Evolutionary conservation across 805 yeast genomes (phyloP).

Genomic region (Saccharomycopsis sp.): DNA sequence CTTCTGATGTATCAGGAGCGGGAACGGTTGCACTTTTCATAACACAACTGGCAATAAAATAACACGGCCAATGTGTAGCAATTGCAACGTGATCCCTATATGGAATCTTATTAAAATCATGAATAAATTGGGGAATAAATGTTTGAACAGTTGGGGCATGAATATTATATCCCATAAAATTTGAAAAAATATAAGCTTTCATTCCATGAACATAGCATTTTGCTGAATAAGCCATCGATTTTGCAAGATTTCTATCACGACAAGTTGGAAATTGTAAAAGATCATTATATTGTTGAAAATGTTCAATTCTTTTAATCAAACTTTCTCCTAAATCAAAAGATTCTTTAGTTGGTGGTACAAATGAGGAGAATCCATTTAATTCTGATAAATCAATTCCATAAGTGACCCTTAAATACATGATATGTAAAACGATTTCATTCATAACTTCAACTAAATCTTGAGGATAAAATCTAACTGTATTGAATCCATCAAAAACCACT

Average conservation of each 20-base stretch:
- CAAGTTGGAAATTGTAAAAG: neutral
- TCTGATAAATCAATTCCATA: slow-evolving; percentile 7
- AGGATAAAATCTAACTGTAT: slow-evolving; percentile 9
- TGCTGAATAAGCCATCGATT: slow-evolving; percentile 8
- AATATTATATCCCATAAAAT: slow-evolving; percentile 9
- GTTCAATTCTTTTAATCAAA: neutral
- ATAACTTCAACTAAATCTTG: slow-evolving; percentile 8
- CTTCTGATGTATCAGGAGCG: neutral
- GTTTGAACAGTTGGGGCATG: slow-evolving; percentile 4
- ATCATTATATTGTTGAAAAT: too few relatives aligned
- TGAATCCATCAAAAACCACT: slow-evolving; percentile 8
- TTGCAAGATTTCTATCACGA: slow-evolving; percentile 4
- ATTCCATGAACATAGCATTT: slow-evolving; percentile 9
- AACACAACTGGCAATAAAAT: slow-evolving; percentile 10
- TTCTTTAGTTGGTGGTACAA: slow-evolving; percentile 5
- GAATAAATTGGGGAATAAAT: slow-evolving; percentile 2
- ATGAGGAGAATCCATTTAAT: slow-evolving; percentile 4
- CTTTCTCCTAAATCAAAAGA: slow-evolving; percentile 1
- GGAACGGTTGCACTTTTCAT: neutral
- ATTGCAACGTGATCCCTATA: slow-evolving; percentile 4
- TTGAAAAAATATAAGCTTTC: slow-evolving; percentile 1
- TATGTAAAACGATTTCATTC: slow-evolving; percentile 11
- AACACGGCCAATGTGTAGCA: slow-evolving; percentile 14
- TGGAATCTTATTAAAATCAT: slow-evolving; percentile 3
- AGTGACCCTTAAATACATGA: slow-evolving; percentile 5